Evolutionary conservation across 805 yeast genomes (phyloP), one percentile per base, ranked within the genome.

Genomic region (Pichia insulana): DNA sequence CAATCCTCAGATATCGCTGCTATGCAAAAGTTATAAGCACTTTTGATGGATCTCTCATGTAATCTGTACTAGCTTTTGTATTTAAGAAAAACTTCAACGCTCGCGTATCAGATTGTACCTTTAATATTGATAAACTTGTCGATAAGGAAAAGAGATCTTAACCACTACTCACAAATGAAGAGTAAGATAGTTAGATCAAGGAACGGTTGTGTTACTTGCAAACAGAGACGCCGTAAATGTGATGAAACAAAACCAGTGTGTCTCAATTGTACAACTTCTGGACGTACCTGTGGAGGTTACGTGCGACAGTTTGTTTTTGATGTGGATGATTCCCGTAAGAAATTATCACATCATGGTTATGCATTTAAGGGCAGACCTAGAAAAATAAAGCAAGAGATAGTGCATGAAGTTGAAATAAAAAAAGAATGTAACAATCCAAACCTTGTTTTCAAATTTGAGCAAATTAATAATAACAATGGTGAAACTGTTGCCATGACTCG

Each of bases 1-100:
- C 99, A 92, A 80, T 90, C 97, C 60, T 84, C 96, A 54, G 99
- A 92, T 71, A 69, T 92, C 69, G 96, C 95, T 71, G 98, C 98
- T 70, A 90, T 90, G 97, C 83, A 75, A 71, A 90, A 90, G 76
- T 78, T 90, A 73, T 90, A 87, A 80, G 74, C 35, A 13, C 30
- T 33, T 6, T 30, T 10, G 7, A 10, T 13, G n/a, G n/a, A n/a
- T n/a, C n/a, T n/a, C n/a, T n/a, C n/a, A n/a, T n/a, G n/a, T n/a
- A n/a, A n/a, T n/a, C n/a, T 28, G 13, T 32, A 32, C 19, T 17
- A 12, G 35, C 35, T 32, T 32, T 11, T 32, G 35, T 32, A 32
- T 17, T 32, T 32, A 15, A 17, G 19, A 32, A 6, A 19, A 32
- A 32, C n/a, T n/a, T n/a, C n/a, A 32, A 17, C 15, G 7, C 25